phyloP scores from a whole-genome alignment of 306 rosid genomes.

The Abrus pulchellus region DNA sequence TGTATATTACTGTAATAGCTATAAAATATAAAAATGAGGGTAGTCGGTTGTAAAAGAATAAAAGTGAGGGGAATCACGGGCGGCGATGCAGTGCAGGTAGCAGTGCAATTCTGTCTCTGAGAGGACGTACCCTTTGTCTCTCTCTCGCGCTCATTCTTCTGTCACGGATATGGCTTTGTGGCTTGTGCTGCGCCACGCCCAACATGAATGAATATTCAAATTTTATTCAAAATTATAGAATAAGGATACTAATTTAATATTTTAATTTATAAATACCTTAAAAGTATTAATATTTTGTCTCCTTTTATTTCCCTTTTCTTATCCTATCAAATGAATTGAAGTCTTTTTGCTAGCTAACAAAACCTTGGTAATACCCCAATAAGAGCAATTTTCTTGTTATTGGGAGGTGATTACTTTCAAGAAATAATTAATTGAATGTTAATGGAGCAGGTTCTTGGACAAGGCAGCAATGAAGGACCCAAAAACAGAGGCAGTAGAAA shows the following conservation, averaged over 20 bases:
- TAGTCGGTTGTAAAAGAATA: neutral
- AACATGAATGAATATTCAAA: no score
- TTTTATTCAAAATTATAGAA: no score
- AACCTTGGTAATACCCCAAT: no score
- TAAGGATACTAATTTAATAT: no score
- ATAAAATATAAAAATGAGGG: neutral
- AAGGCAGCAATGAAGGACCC: slow-evolving; percentile 76
- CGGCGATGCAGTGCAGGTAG: neutral
- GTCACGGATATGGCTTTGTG: slow-evolving; percentile 39
- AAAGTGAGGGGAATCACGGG: slow-evolving; percentile 37
- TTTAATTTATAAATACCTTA: no score
- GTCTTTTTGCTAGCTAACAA: no score
- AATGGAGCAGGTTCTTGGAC: slow-evolving; percentile 71
- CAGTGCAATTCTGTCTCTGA: slow-evolving; percentile 31
- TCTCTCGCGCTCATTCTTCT: neutral
- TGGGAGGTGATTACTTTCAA: neutral
- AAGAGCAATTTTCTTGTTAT: no score
- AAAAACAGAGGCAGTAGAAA: slow-evolving; percentile 25
- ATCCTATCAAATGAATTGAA: no score
- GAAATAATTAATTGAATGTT: neutral
- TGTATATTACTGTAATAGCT: neutral
- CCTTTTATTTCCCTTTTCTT: no score
- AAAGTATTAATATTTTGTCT: no score
- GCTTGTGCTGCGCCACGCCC: slow-evolving; percentile 24
- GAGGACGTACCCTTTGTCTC: neutral